Percentiles rank a stretch among this genome's conserved stretches.
phyloP scores from a whole-genome alignment of 805 yeast genomes.

The Kazachstania psychrophila region DNA sequence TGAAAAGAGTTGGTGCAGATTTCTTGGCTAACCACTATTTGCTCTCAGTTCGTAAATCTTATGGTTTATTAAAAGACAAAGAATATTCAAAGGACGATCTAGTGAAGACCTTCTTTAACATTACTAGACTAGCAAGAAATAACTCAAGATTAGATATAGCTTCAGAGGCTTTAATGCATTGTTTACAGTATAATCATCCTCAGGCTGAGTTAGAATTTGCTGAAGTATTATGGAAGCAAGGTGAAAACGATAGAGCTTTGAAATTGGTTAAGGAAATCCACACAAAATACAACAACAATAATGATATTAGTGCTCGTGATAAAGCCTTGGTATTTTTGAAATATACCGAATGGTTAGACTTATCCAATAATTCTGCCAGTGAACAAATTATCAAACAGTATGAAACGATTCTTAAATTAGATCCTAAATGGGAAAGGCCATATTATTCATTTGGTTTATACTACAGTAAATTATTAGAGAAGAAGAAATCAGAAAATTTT shows the following conservation, averaged over 20 bases:
- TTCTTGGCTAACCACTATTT: conserved; percentile 54
- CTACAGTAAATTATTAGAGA: conserved; percentile 66
- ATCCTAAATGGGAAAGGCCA: conserved; percentile 64
- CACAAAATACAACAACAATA: conserved; percentile 12
- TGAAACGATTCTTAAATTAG: conserved; percentile 44
- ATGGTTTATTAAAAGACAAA: conserved; percentile 25
- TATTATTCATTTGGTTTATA: conserved; percentile 74
- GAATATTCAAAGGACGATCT: conserved; percentile 24
- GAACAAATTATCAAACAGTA: conserved; percentile 65
- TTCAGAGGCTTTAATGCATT: conserved; percentile 54
- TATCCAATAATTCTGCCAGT: conserved; percentile 74
- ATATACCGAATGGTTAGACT: conserved; percentile 82
- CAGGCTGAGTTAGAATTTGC: conserved; percentile 68
- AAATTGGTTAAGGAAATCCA: conserved; percentile 40
- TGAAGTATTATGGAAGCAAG: conserved; percentile 78
- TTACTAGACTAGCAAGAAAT: conserved; percentile 58
- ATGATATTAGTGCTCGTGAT: conserved; percentile 18
- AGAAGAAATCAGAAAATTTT: conserved; percentile 39
- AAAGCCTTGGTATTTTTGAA: conserved; percentile 48
- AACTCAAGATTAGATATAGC: conserved; percentile 66
- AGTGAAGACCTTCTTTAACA: conserved; percentile 46
- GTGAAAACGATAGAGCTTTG: conserved; percentile 78
- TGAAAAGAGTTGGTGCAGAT: conserved; percentile 37
- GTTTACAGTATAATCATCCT: conserved; percentile 22
- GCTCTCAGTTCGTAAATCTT: conserved; percentile 50